phyloP scores from a whole-genome alignment of 208 protist species.

The Leishmania turanica region DNA sequence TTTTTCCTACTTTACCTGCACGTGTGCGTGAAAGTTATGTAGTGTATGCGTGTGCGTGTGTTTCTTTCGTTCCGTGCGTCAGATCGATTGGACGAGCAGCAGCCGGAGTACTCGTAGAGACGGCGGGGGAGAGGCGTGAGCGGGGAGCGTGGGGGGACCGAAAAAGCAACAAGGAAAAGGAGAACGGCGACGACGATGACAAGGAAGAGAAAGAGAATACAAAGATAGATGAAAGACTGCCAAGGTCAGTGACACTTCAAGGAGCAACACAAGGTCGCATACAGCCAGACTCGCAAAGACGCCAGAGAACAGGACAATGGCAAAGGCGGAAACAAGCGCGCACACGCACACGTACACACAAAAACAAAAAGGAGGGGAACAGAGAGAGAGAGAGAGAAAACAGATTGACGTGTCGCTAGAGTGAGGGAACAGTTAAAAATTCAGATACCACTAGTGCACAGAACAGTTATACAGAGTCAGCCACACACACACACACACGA shows the following conservation, averaged over 20 bases:
- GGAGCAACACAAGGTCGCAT: not conserved
- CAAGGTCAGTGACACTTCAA: not conserved
- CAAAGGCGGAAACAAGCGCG: not conserved
- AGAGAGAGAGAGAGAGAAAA: not conserved
- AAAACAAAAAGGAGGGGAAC: not conserved
- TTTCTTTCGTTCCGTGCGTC: not conserved
- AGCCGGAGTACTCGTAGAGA: not conserved
- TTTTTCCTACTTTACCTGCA: not conserved
- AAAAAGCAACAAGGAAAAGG: not conserved
- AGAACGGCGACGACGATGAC: not conserved
- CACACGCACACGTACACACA: not conserved
- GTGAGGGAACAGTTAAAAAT: not conserved
- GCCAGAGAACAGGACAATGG: not conserved
- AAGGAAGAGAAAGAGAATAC: not conserved
- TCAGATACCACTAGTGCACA: not conserved
- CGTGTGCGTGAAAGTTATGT: constrained; percentile 1
- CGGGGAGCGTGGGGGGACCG: not conserved
- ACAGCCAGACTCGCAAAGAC: not conserved
- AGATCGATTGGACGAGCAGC: not conserved
- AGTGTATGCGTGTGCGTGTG: not conserved
- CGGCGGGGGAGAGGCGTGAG: not conserved
- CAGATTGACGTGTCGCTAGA: not conserved
- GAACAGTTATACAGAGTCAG: not conserved
- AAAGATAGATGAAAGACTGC: not conserved
- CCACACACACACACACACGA: not conserved